phyloP scores from a whole-genome alignment of 1,284 basidiomycete species.

The Cystobasidium sp. region DNA sequence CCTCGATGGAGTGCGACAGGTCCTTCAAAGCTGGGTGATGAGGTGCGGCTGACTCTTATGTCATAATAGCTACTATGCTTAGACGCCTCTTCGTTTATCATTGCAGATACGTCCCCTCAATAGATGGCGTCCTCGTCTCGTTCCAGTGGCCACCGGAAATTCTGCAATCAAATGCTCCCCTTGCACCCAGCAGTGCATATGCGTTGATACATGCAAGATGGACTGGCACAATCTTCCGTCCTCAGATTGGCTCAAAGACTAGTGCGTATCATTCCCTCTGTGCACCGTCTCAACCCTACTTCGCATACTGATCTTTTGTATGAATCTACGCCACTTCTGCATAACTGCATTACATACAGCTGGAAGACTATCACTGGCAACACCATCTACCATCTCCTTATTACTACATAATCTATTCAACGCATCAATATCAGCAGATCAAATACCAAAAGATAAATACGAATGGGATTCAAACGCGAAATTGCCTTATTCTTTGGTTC shows the following conservation, averaged over 20 bases:
- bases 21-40: constrained; percentile 92
- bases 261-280: constrained; percentile 62
- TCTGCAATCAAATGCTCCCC: constrained; percentile 70
- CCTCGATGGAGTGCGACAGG: constrained; percentile 75
- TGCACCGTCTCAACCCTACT: background rate
- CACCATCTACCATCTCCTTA: constrained; percentile 90
- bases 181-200: constrained; percentile 74
- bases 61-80: background rate
- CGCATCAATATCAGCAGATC: constrained; percentile 89
- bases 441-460: constrained; percentile 81
- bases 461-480: constrained; percentile 74
- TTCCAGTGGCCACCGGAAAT: constrained; percentile 54
- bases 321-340: constrained; percentile 1
- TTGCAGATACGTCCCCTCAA: constrained; percentile 84
- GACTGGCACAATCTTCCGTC: constrained; percentile 86
- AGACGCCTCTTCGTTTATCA: constrained; percentile 7
- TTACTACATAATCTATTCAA: constrained; percentile 95
- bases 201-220: constrained; percentile 76
- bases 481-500: constrained; percentile 46
- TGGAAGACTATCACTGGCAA: constrained; percentile 85
- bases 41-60: constrained; percentile 59
- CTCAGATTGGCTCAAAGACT: constrained; percentile 79
- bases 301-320: background rate
- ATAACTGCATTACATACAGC: constrained; percentile 60
- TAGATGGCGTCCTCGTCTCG: constrained; percentile 84